Percentiles rank a stretch among this genome's conserved stretches.
These are phyloP conservation scores for Tylopilus sp. DNA, from an alignment of 768 basidiomycete species.

Conservation along the genomic window DNA sequence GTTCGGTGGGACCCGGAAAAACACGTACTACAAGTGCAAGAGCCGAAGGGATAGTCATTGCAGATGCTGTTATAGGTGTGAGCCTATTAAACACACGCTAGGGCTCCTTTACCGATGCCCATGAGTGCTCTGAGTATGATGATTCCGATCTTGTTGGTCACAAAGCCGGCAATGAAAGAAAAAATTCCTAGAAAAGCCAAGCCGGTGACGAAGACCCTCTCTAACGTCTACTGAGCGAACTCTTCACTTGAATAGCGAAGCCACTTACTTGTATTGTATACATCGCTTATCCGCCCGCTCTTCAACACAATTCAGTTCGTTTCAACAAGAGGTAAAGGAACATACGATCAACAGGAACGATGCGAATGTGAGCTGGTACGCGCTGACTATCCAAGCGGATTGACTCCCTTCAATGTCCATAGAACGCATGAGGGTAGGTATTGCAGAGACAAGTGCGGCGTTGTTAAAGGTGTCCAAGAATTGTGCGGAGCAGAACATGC, in stretches of 20 bases:
- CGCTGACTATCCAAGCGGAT: slow-evolving; percentile 39
- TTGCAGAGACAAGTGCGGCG: slow-evolving; percentile 38
- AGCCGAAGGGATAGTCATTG: slow-evolving; percentile 50
- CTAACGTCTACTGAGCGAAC: slow-evolving; percentile 34
- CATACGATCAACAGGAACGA: slow-evolving; percentile 33
- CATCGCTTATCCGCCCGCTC: slow-evolving; percentile 27
- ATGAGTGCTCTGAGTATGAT: slow-evolving; percentile 50
- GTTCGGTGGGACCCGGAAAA: slow-evolving; percentile 45
- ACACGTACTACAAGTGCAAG: slow-evolving; percentile 47
- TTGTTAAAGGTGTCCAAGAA: slow-evolving; percentile 45
- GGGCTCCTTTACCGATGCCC: slow-evolving; percentile 38
- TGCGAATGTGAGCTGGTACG: slow-evolving; percentile 47
- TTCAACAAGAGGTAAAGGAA: neutral
- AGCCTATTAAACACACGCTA: neutral
- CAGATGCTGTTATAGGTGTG: slow-evolving; percentile 35
- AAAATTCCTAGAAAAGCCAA: slow-evolving; percentile 40
- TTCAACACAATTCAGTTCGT: slow-evolving; percentile 11
- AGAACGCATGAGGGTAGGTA: slow-evolving; percentile 32
- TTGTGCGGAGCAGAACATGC: slow-evolving; percentile 39
- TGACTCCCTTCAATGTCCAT: slow-evolving; percentile 11
- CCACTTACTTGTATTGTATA: slow-evolving; percentile 31
- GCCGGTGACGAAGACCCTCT: slow-evolving; percentile 42
- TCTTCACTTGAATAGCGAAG: slow-evolving; percentile 17
- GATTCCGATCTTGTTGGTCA: slow-evolving; percentile 42
- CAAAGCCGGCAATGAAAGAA: slow-evolving; percentile 46